phyloP scores from a whole-genome alignment of 768 basidiomycete species.

The Coprinopsis cinerea region DNA sequence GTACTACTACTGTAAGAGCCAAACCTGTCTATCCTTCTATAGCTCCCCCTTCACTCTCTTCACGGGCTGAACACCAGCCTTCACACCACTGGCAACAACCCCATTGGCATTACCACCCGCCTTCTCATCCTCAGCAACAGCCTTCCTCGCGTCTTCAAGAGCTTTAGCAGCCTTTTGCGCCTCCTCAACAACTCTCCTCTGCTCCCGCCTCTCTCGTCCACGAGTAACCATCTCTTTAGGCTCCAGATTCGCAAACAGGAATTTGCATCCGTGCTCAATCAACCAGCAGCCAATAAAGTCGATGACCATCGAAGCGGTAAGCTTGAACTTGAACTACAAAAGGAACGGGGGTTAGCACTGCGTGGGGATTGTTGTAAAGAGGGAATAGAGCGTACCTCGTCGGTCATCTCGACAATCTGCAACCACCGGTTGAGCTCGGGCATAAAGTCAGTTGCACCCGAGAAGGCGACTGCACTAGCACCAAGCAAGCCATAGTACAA shows the following conservation, averaged over 20 bases:
- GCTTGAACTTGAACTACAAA: conserved; percentile 70
- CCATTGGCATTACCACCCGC: no score
- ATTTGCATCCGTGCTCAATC: conserved; percentile 79
- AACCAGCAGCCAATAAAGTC: conserved; percentile 89
- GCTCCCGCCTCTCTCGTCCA: conserved; percentile 75
- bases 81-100: no score
- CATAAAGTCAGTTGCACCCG: conserved; percentile 88
- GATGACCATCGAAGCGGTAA: conserved; percentile 76
- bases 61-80: no score
- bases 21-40: no score
- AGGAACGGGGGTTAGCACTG: conserved; percentile 1
- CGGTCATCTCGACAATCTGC: conserved; percentile 90
- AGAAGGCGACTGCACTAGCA: conserved; percentile 87
- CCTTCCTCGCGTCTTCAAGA: no score
- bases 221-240: conserved; percentile 81
- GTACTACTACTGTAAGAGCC: no score
- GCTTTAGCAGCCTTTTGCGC: not conserved
- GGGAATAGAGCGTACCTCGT: conserved; percentile 44
- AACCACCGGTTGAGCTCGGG: conserved; percentile 96
- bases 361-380: not conserved
- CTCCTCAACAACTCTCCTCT: conserved; percentile 25
- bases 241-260: conserved; percentile 81
- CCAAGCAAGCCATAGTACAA: conserved; percentile 89
- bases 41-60: no score
- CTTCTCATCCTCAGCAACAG: no score